These are phyloP conservation scores for Suillus hirtellus DNA, from an alignment of 768 basidiomycete genomes.

Conservation along the genomic window DNA sequence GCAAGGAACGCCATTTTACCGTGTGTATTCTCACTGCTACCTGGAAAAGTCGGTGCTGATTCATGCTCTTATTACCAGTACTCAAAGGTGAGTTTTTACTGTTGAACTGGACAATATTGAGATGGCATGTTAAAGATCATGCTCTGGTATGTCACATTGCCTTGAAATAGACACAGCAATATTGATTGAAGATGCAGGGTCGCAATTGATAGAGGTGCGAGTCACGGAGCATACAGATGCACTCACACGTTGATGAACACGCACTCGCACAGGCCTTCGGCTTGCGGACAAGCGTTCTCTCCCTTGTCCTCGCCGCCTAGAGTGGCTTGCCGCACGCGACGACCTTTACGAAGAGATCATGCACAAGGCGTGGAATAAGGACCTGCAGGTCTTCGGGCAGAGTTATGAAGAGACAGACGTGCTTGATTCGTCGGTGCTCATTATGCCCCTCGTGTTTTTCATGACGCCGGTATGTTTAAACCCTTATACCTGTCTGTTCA, in stretches of 20 bases:
- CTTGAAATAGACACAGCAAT: not conserved
- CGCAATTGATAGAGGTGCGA: conserved; percentile 82
- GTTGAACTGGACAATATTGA: conserved; percentile 9
- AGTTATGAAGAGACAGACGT: conserved; percentile 85
- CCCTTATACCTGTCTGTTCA: conserved; percentile 8
- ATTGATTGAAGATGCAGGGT: conserved; percentile 58
- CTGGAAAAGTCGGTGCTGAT: not conserved
- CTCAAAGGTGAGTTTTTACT: conserved; percentile 59
- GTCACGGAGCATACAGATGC: not conserved
- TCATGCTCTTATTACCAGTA: conserved; percentile 45
- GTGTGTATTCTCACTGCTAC: conserved; percentile 40
- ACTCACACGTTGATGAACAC: not conserved
- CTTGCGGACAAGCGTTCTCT: conserved; percentile 94
- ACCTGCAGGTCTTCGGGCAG: conserved; percentile 74
- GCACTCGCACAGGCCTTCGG: conserved; percentile 59
- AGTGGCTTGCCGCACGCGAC: conserved; percentile 80
- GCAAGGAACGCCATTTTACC: conserved; percentile 82
- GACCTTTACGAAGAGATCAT: conserved; percentile 91
- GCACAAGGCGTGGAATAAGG: conserved; percentile 81
- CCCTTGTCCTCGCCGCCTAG: conserved; percentile 70
- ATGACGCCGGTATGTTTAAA: conserved; percentile 62
- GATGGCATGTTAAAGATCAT: conserved; percentile 56
- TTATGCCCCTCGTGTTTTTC: conserved; percentile 95
- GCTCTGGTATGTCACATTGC: conserved; percentile 65
- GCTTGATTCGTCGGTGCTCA: conserved; percentile 85